Percentiles rank a stretch among this genome's conserved stretches.
These are phyloP conservation scores for Dioscorea cayenensis DNA, from an alignment of 116 monocot genomes.

Conservation along the genomic window DNA sequence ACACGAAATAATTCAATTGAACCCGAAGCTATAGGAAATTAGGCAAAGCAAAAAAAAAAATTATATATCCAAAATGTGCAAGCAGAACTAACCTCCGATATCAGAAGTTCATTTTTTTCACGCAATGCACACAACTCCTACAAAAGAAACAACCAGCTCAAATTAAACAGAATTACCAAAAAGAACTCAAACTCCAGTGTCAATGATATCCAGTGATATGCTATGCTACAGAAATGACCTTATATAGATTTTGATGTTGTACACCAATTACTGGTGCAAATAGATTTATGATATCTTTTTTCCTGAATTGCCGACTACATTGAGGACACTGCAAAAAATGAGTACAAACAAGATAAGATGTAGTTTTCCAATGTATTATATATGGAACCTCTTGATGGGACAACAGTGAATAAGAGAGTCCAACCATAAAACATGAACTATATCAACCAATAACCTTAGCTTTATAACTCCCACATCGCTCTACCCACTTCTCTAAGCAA, in stretches of 20 bases:
- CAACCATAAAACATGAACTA: neutral
- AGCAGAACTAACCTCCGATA: slow-evolving; percentile 26
- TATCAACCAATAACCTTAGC: slow-evolving; percentile 39
- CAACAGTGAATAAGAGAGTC: neutral
- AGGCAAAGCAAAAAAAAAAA: neutral
- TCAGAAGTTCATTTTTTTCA: slow-evolving; percentile 43
- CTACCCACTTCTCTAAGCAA: slow-evolving; percentile 74
- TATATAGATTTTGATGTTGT: slow-evolving; percentile 55
- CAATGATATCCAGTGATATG: neutral
- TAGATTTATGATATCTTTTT: slow-evolving; percentile 71
- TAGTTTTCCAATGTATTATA: neutral
- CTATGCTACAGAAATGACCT: slow-evolving; percentile 36
- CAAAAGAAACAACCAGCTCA: slow-evolving; percentile 4
- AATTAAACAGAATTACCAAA: neutral
- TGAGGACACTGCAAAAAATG: slow-evolving; percentile 77
- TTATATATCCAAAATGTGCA: neutral
- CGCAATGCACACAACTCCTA: slow-evolving; percentile 47
- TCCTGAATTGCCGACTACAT: slow-evolving; percentile 50
- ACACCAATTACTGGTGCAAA: slow-evolving; percentile 72
- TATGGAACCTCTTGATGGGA: neutral
- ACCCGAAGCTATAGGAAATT: slow-evolving; percentile 1
- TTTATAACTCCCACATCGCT: slow-evolving; percentile 28
- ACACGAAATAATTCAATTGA: neutral
- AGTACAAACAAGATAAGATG: neutral
- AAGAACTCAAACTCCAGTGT: neutral